Conservation (phyloP, 2,329 filamentous ascomycete species). For the Gnomoniopsis sp. region DNA sequence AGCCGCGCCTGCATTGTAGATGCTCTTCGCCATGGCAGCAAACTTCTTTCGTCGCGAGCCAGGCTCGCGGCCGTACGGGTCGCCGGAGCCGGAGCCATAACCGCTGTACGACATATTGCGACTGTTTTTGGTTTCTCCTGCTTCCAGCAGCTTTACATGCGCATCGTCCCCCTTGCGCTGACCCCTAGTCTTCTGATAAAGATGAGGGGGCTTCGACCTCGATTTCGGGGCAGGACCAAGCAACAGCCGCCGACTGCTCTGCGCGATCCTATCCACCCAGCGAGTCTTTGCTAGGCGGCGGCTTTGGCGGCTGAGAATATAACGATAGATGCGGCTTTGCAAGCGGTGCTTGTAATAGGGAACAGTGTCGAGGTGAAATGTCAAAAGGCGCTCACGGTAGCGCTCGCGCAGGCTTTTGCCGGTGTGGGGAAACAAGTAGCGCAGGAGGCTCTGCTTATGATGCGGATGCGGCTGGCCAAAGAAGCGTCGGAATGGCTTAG, state of each 20-base stretch:
- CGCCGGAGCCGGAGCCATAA: conserved; percentile 29
- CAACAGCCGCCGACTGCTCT: conserved; percentile 42
- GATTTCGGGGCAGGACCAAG: conserved; percentile 32
- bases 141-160: conserved; percentile 12
- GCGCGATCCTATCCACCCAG: conserved; percentile 39
- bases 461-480: conserved; percentile 34
- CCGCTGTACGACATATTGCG: conserved; percentile 21
- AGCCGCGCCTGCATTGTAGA: conserved; percentile 54
- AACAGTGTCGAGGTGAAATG: conserved; percentile 72
- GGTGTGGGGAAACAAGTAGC: conserved; percentile 66
- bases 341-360: conserved; percentile 67
- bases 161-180: conserved; percentile 6
- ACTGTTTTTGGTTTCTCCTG: not conserved
- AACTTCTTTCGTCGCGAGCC: conserved; percentile 77
- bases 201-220: conserved; percentile 28
- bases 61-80: conserved; percentile 45
- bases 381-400: conserved; percentile 63
- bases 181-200: conserved; percentile 25
- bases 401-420: conserved; percentile 44
- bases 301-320: conserved; percentile 63
- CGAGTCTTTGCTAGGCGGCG: conserved; percentile 47
- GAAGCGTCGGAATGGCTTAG: conserved; percentile 34
- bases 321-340: conserved; percentile 74
- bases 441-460: conserved; percentile 50
- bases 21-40: conserved; percentile 57